Evolutionary conservation across 495 filamentous ascomycete species (phyloP), one percentile per base, ranked within the genome.

Genomic region (Hapsidospora chrysogenum): DNA sequence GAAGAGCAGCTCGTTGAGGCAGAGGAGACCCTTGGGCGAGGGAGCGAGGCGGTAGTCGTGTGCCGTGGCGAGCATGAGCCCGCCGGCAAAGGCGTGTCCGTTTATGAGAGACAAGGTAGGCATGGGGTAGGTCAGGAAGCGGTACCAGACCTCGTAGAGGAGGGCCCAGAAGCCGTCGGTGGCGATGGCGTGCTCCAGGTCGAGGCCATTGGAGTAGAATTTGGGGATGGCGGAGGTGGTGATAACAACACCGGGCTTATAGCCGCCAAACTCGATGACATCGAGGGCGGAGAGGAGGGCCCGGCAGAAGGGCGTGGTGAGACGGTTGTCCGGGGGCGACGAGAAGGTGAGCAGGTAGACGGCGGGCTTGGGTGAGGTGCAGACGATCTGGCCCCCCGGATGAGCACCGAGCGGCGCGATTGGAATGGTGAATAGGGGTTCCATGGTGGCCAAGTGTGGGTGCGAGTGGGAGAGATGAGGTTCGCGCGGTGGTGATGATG

Each of bases 1-100:
- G 18, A 86, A 75, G 9, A 84, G 78, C 3, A 85, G 54, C 52
- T 86, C 82, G 47, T 86, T 85, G 29, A 86, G 47, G 50, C 81
- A 85, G 9, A 77, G 50, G 50, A 72, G 84, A 1, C 81, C 81
- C 19, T 66, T 63, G 3, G 58, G 17, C 0, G 75, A 70, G 44
- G 79, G 81, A 62, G 78, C 73, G 42, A 84, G 54, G 3, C 81
- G 70, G 51, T 86, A 87, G 52, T 87, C 81, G 58, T 85, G 79
- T 52, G 80, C 74, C 77, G 85, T 82, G 32, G 80, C 75, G 5
- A 80, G 53, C 76, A 87, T 85, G 41, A 85, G 56, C 20, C 78
- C 81, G 23, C 66, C 81, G 11, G 81, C 81, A 49, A 85, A 87
- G 33, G 74, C 74, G 49, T 87, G 81, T n/a, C 81, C 81, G 36